Conservation (phyloP, 352 stramenopile genomes). For the Labyrinthula sp. region DNA sequence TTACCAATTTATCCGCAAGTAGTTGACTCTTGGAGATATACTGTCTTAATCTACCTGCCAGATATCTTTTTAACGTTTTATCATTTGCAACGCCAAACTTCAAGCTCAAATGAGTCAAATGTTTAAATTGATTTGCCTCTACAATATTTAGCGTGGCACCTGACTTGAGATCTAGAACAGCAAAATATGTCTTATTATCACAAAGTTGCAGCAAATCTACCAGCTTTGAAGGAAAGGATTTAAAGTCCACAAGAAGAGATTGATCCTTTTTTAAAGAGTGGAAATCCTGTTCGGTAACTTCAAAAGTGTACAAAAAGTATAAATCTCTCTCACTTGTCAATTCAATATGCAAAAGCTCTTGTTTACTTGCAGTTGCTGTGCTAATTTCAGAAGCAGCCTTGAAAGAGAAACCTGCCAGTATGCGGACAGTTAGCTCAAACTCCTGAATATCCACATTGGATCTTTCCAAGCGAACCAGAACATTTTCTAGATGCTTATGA, state of each 20-base stretch:
- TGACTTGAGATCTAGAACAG: slow-evolving; percentile 14
- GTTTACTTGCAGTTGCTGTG: no score
- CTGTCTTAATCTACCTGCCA: slow-evolving; percentile 60
- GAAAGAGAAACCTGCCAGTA: no score
- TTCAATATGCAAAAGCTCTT: slow-evolving; percentile 73
- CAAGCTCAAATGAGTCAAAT: slow-evolving; percentile 69
- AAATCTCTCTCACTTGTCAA: slow-evolving; percentile 68
- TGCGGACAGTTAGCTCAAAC: no score
- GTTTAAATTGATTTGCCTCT: slow-evolving; percentile 78
- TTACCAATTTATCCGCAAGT: slow-evolving; percentile 5
- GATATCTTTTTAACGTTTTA: slow-evolving; percentile 60
- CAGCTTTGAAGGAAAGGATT: slow-evolving; percentile 61
- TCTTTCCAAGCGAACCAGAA: no score
- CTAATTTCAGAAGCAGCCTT: no score
- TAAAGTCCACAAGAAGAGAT: slow-evolving; percentile 71
- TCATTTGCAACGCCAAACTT: slow-evolving; percentile 59
- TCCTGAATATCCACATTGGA: no score
- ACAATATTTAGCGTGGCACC: slow-evolving; percentile 65
- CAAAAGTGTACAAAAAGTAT: slow-evolving; percentile 70
- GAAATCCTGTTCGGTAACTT: slow-evolving; percentile 78
- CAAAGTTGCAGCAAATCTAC: slow-evolving; percentile 70
- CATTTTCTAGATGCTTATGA: no score
- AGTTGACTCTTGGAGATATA: slow-evolving; percentile 36
- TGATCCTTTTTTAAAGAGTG: slow-evolving; percentile 76
- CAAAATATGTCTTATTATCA: slow-evolving; percentile 39